Percentiles rank a stretch among this genome's conserved stretches.
Conservation (phyloP, 371 early-diverging fungal species). For the Syncephalastrum sp. region DNA sequence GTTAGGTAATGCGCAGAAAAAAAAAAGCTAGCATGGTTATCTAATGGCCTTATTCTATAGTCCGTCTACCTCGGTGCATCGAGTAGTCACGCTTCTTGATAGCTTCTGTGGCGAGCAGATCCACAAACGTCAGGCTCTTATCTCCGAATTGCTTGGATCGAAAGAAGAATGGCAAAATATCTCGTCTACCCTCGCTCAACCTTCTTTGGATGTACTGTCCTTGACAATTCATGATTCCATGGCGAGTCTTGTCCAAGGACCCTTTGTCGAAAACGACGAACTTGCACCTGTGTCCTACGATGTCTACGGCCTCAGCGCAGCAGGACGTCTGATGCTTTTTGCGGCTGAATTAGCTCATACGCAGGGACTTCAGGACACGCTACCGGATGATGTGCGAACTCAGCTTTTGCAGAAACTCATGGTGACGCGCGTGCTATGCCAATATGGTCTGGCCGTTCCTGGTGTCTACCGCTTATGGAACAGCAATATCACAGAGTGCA, state of each 20-base stretch:
- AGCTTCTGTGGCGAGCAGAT: slow-evolving; percentile 2
- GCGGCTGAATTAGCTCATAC: slow-evolving; percentile 27
- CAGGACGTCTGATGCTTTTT: slow-evolving; percentile 51
- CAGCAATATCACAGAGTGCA: too few species aligned
- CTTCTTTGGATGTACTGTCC: slow-evolving; percentile 20
- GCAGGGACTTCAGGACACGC: slow-evolving; percentile 17
- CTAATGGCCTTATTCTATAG: slow-evolving; percentile 6
- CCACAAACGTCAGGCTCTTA: slow-evolving; percentile 4
- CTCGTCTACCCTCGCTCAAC: slow-evolving; percentile 14
- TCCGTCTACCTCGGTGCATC: slow-evolving; percentile 26
- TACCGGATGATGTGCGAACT: slow-evolving; percentile 7
- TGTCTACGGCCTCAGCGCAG: slow-evolving; percentile 54
- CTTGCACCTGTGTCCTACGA: slow-evolving; percentile 43
- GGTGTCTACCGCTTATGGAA: slow-evolving; percentile 2
- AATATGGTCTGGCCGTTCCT: slow-evolving; percentile 26
- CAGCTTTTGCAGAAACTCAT: slow-evolving; percentile 46
- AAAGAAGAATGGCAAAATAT: slow-evolving; percentile 24
- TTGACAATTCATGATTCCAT: slow-evolving; percentile 11
- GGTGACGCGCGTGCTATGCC: slow-evolving; percentile 34
- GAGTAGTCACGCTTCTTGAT: slow-evolving; percentile 14
- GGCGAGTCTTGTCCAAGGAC: slow-evolving; percentile 17
- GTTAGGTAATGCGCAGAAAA: slow-evolving; percentile 35
- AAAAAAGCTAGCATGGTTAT: not conserved
- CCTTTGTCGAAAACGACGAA: slow-evolving; percentile 33
- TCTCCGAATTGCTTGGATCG: slow-evolving; percentile 17